phyloP scores from a whole-genome alignment of 177 flowering plant genomes.

The Vitis hybrid region DNA sequence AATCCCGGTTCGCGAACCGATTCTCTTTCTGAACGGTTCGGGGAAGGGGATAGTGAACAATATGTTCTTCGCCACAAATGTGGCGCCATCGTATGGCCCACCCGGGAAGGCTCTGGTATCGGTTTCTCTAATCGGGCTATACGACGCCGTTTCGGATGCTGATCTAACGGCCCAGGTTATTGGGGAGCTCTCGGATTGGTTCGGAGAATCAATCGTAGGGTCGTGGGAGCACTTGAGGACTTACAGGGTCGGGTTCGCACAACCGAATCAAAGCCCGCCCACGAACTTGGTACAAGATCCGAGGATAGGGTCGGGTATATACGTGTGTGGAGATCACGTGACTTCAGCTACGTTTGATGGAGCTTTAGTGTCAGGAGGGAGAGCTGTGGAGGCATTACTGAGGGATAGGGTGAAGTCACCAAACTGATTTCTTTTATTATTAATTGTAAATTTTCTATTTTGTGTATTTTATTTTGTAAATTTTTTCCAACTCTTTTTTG shows the following conservation, averaged over 20 bases:
- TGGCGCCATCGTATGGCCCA: constrained; percentile 80
- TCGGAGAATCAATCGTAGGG: constrained; percentile 46
- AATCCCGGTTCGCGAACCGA: constrained; percentile 64
- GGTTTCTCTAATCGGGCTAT: constrained; percentile 67
- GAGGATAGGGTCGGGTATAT: constrained; percentile 48
- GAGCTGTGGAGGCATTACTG: constrained; percentile 74
- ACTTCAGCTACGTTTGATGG: constrained; percentile 91
- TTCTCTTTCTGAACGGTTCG: constrained; percentile 76
- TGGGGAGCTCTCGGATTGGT: constrained; percentile 76
- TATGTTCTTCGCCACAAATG: constrained; percentile 93
- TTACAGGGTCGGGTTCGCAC: constrained; percentile 75
- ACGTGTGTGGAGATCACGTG: constrained; percentile 78
- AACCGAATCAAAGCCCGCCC: constrained; percentile 91
- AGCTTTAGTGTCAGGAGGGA: constrained; percentile 83
- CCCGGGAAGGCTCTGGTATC: constrained; percentile 78
- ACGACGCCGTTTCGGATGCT: constrained; percentile 49
- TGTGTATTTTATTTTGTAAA: no score
- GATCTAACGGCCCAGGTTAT: constrained; percentile 55
- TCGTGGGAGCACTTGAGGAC: constrained; percentile 78
- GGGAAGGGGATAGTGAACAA: constrained; percentile 82
- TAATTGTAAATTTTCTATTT: no score
- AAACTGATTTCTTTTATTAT: no score
- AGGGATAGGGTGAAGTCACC: constrained; percentile 31
- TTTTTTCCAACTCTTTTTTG: no score
- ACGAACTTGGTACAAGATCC: constrained; percentile 54